phyloP scores from a whole-genome alignment of 371 early-diverging fungal species.

The Mortierella polycephala region DNA sequence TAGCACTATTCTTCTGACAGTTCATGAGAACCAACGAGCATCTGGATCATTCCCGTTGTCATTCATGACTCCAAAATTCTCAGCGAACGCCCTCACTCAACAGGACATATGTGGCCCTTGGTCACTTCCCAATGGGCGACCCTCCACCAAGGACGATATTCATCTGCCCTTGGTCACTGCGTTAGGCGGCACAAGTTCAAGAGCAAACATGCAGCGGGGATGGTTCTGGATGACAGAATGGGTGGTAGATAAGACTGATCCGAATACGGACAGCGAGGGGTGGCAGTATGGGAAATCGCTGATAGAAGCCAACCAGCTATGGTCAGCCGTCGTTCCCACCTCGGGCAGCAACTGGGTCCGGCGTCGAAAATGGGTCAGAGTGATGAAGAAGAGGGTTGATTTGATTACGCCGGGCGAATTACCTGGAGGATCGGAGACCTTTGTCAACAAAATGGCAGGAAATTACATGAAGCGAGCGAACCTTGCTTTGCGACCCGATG shows the following conservation, averaged over 20 bases:
- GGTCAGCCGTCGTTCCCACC: constrained; percentile 66
- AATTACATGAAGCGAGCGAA: constrained; percentile 58
- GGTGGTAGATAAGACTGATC: constrained; percentile 76
- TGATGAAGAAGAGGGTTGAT: constrained; percentile 77
- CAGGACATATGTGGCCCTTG: constrained; percentile 69
- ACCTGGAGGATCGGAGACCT: not conserved
- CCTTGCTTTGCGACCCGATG: constrained; percentile 39
- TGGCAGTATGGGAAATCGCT: constrained; percentile 79
- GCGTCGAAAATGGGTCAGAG: constrained; percentile 81
- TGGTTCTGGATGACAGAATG: constrained; percentile 92
- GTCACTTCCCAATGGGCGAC: constrained; percentile 66
- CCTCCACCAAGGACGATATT: constrained; percentile 64
- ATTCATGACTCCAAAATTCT: constrained; percentile 64
- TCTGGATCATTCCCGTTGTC: constrained; percentile 59
- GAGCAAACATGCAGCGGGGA: constrained; percentile 31
- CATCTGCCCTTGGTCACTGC: constrained; percentile 57
- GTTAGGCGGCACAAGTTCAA: constrained; percentile 30
- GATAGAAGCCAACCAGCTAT: constrained; percentile 61
- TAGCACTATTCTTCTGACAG: constrained; percentile 67
- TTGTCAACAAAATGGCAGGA: constrained; percentile 36
- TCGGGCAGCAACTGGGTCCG: constrained; percentile 75
- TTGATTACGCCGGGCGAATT: constrained; percentile 11
- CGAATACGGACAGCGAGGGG: constrained; percentile 70
- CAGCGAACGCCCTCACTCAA: constrained; percentile 59
- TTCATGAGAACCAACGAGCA: constrained; percentile 80